Percentiles rank a stretch among this genome's conserved stretches.
Evolutionary conservation across 2,329 filamentous ascomycete species (phyloP).

Genomic region (Rhynchosporium secalis): DNA sequence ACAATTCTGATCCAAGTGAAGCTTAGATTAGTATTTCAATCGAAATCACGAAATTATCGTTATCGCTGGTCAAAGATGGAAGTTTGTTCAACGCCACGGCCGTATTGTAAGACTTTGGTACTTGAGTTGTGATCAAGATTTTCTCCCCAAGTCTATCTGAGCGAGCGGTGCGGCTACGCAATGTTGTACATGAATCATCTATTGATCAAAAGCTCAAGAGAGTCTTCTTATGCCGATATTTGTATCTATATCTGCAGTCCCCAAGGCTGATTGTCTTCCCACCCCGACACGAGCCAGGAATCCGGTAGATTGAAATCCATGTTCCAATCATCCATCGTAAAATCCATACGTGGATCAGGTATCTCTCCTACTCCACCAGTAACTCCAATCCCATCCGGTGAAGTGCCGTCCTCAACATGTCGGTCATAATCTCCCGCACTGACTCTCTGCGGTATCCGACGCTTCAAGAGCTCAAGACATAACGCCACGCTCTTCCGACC

Average conservation of each 20-base stretch:
- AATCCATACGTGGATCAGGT: conserved; percentile 5
- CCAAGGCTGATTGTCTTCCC: conserved; percentile 24
- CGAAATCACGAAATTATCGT: too few species aligned
- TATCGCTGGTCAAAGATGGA: too few species aligned
- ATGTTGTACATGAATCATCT: too few species aligned
- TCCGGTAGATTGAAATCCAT: conserved; percentile 26
- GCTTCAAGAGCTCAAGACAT: conserved; percentile 27
- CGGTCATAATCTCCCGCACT: conserved; percentile 12
- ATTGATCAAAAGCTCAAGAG: too few species aligned
- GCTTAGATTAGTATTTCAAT: too few species aligned
- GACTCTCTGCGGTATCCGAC: not conserved
- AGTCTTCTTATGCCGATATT: too few species aligned
- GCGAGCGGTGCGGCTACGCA: too few species aligned
- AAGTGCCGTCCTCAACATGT: conserved; percentile 17
- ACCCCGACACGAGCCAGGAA: conserved; percentile 20
- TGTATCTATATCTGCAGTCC: conserved; percentile 15
- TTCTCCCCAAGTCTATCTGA: too few species aligned
- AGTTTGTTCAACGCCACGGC: too few species aligned
- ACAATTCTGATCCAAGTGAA: too few species aligned
- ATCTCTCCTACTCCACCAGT: not conserved
- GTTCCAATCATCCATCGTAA: conserved; percentile 22
- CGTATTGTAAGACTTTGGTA: too few species aligned
- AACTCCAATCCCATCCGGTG: not conserved
- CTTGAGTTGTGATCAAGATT: too few species aligned
- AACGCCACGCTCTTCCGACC: conserved; percentile 24